A percentile compares a stretch with the other conserved stretches of the same genome.
Conservation (phyloP, 2,329 filamentous ascomycete genomes). For the Colletotrichum chrysophilum region DNA sequence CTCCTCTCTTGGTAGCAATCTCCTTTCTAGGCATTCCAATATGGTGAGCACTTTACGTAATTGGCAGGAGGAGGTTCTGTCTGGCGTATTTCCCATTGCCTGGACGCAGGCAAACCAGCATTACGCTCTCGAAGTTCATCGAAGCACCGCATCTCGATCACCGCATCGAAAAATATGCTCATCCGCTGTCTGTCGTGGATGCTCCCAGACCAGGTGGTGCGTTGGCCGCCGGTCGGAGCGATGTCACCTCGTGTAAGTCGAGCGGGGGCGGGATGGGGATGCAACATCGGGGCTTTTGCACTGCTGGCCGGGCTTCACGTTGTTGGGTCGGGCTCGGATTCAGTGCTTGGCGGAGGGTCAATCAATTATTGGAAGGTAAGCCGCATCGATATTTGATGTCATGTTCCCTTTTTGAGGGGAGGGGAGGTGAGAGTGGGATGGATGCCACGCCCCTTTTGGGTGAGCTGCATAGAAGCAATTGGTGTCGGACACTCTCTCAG, state of each 20-base stretch:
- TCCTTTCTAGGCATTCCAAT: background rate
- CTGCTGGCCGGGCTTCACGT: background rate
- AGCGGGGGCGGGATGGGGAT: background rate
- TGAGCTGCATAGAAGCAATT: background rate
- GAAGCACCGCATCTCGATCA: background rate
- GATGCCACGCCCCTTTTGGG: accelerated
- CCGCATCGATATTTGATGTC: background rate
- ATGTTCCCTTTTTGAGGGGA: background rate
- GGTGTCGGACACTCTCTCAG: background rate
- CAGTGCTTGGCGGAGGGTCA: background rate
- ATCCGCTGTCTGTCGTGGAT: background rate
- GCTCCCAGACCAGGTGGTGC: background rate
- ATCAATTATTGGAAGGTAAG: background rate
- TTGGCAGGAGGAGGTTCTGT: background rate
- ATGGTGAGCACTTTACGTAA: background rate
- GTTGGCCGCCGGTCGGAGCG: background rate
- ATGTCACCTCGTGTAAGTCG: background rate
- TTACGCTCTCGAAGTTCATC: accelerated
- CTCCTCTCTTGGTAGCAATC: background rate
- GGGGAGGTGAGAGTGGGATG: background rate
- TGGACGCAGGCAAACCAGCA: background rate
- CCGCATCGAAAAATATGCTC: background rate
- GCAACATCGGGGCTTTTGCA: background rate
- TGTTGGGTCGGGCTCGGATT: background rate
- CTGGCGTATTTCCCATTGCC: accelerated